These are phyloP conservation scores for Omphalea diandra DNA, from an alignment of 441 rosid genomes.

Conservation along the genomic window DNA sequence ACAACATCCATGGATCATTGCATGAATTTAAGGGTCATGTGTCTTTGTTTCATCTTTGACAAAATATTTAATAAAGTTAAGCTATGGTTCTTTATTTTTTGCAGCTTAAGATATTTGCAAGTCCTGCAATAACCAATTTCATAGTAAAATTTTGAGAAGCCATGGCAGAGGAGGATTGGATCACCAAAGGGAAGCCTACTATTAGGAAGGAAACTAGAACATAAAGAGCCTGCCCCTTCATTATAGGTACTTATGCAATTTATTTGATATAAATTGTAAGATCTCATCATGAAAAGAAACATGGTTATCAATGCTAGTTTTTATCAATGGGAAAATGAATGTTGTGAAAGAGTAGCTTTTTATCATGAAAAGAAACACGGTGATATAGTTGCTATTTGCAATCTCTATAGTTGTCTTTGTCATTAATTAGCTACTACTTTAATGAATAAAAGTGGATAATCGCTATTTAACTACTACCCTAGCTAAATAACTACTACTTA, in stretches of 20 bases:
- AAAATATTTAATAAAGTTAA: too few relatives aligned
- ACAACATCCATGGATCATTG: background rate
- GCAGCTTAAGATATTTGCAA: background rate
- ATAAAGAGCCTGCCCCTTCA: slow-evolving; percentile 90
- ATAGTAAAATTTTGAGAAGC: slow-evolving; percentile 7
- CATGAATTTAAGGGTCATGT: background rate
- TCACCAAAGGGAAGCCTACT: slow-evolving; percentile 63
- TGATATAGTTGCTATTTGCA: too few relatives aligned
- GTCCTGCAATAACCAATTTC: background rate
- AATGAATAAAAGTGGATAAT: too few relatives aligned
- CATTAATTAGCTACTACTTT: too few relatives aligned
- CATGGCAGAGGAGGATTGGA: slow-evolving; percentile 71
- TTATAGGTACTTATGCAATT: slow-evolving; percentile 40
- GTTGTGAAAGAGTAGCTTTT: slow-evolving; percentile 93
- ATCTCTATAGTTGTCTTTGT: too few relatives aligned
- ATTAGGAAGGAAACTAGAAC: slow-evolving; percentile 68
- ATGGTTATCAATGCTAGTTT: background rate
- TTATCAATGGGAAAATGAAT: slow-evolving; percentile 51
- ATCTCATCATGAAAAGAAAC: background rate
- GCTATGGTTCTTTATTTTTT: background rate
- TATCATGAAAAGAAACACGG: too few relatives aligned
- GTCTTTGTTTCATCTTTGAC: background rate
- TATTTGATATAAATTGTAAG: background rate
- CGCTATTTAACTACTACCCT: too few relatives aligned
- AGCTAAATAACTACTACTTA: too few relatives aligned